A percentile compares a stretch with the other conserved stretches of the same genome.
Conservation (phyloP, 1,284 basidiomycete species). For the Puccinia polysora region DNA sequence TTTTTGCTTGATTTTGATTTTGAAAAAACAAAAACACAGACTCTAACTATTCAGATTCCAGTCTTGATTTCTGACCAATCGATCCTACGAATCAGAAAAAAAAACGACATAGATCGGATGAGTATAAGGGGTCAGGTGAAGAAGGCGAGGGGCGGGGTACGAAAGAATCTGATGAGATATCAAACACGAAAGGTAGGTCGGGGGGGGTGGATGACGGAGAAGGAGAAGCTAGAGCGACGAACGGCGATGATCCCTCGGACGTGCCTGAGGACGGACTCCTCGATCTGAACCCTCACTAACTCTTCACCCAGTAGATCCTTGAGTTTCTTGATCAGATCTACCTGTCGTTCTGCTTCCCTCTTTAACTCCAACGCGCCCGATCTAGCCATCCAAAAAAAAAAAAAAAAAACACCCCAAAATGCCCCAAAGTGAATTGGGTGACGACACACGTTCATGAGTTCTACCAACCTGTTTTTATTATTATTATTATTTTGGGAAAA, state of each 20-base stretch:
- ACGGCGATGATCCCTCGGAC: constrained; percentile 32
- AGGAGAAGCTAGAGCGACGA: too few relatives aligned
- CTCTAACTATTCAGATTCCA: too few relatives aligned
- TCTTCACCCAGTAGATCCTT: constrained; percentile 18
- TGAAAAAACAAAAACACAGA: too few relatives aligned
- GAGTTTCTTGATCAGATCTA: background rate
- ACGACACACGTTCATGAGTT: background rate
- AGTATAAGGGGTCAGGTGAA: background rate
- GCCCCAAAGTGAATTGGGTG: too few relatives aligned
- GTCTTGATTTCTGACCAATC: constrained; percentile 2
- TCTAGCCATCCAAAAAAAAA: constrained; percentile 23
- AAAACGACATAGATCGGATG: too few relatives aligned
- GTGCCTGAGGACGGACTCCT: constrained; percentile 23
- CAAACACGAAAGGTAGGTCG: background rate
- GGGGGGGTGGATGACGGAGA: background rate
- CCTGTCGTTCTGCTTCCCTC: background rate
- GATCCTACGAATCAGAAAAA: background rate
- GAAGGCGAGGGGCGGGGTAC: background rate
- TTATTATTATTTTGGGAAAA: too few relatives aligned
- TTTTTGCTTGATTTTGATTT: too few relatives aligned
- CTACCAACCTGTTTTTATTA: too few relatives aligned
- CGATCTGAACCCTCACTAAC: constrained; percentile 24
- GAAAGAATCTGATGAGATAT: background rate
- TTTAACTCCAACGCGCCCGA: constrained; percentile 6
- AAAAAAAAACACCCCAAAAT: background rate